Evolutionary conservation across 345 rosid species (phyloP), one percentile per base, ranked within the genome.

Genomic region (Bretschneidera sinensis): DNA sequence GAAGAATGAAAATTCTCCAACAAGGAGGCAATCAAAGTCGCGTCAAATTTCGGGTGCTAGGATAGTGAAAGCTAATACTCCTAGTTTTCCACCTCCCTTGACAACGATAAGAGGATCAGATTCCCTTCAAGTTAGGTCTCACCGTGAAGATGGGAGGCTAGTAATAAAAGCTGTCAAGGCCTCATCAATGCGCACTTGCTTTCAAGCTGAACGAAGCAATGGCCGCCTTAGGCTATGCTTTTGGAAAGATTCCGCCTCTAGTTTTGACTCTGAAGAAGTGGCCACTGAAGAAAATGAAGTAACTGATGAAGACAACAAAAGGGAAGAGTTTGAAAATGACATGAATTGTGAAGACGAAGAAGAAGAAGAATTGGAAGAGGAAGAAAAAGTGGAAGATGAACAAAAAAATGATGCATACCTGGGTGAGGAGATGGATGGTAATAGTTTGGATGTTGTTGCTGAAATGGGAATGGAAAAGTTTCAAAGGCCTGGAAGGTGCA

Each of bases 31-130:
- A 35, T 48, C 17, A 28, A 70, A 51, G 19, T 31, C 71, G 0
- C 47, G 59, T 51, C 75, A 54, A 24, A 39, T 61, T 68, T 57
- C 58, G 24, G 72, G 55, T 13, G 62, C 55, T 15, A 57, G 58
- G 34, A 51, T 55, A 58, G 74, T 69, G 69, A 79, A 62, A 71
- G 59, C 51, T n/a, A 63, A 5, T 19, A 7, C 53, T 62, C 78
- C 71, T 25, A 76, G 74, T 28, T 84, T 83, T 61, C 98, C 98
- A 15, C 98, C 96, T 49, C 94, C 94, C 2, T 67, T 92, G 74
- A 82, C 96, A 2, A 85, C 88, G 35, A 81, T 92, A 62, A 69
- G 77, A 4, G 88, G 96, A 24, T 45, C 61, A 4, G 75, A 77
- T 43, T 61, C 76, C 49, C 54, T 92, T 17, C 88, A 65, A 28